phyloP scores from a whole-genome alignment of 805 yeast species.

The Yarrowia phangngaensis region DNA sequence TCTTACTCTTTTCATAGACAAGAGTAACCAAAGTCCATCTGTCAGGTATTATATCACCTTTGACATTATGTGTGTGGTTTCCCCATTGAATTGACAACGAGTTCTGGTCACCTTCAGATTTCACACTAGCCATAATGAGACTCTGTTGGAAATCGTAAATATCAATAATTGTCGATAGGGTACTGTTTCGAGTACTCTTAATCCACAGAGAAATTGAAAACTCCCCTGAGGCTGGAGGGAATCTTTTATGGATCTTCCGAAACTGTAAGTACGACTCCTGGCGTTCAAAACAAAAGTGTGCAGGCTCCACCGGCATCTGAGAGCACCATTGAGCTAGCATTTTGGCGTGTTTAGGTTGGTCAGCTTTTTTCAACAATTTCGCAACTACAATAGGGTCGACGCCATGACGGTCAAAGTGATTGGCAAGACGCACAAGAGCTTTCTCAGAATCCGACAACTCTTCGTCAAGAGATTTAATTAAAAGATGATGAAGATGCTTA shows the following conservation, averaged over 20 bases:
- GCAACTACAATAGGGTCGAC: conserved; percentile 17
- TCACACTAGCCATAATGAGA: conserved; percentile 12
- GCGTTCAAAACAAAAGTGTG: conserved; percentile 8
- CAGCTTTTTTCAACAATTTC: conserved; percentile 4
- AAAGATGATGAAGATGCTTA: conserved; percentile 1
- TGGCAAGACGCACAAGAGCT: not conserved
- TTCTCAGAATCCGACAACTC: not conserved
- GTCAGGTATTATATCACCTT: conserved; percentile 3
- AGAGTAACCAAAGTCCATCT: conserved; percentile 15
- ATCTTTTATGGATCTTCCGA: conserved; percentile 9
- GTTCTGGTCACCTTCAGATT: conserved; percentile 2
- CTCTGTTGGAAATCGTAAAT: conserved; percentile 22
- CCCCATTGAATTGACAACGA: conserved; percentile 21
- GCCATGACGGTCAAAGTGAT: conserved; percentile 9
- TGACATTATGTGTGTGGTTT: conserved; percentile 11
- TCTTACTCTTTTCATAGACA: conserved; percentile 18
- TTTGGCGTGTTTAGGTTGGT: conserved; percentile 11
- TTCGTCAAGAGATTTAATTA: conserved; percentile 3
- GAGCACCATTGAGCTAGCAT: conserved; percentile 12
- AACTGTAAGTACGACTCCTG: conserved; percentile 5
- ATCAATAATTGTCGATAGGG: conserved; percentile 10
- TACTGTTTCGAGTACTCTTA: not conserved
- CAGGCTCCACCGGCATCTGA: conserved; percentile 1
- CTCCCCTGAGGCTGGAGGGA: conserved; percentile 24
- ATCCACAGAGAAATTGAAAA: conserved; percentile 19